Conservation (phyloP, 257 asterid genomes). For the Solanum corneliomulleri region DNA sequence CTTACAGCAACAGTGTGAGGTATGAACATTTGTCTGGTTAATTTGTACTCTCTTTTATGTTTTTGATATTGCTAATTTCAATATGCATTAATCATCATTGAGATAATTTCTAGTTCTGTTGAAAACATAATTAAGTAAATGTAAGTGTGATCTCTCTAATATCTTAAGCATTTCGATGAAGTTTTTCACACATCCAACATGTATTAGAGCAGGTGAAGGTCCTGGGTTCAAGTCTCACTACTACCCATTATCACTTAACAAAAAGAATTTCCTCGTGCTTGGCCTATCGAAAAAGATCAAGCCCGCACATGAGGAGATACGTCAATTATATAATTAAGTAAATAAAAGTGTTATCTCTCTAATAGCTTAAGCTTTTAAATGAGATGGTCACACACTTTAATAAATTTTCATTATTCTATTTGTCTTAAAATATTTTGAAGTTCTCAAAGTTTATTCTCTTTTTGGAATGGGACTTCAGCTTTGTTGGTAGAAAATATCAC, state of each 20-base stretch:
- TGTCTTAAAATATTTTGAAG: background rate
- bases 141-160: background rate
- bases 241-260: background rate
- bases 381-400: background rate
- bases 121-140: background rate
- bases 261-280: background rate
- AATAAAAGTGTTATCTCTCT: background rate
- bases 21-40: conserved; percentile 10
- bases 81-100: background rate
- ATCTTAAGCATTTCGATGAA: background rate
- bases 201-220: background rate
- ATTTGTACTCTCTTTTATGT: background rate
- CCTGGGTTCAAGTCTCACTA: background rate
- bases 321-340: background rate
- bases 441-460: background rate
- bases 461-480: background rate
- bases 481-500: background rate
- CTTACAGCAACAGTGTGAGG: conserved; percentile 72
- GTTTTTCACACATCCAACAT: background rate
- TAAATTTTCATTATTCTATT: background rate
- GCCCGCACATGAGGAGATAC: background rate
- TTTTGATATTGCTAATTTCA: background rate
- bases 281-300: background rate
- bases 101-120: background rate
- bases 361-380: too few relatives aligned